Conservation (phyloP, 2,329 filamentous ascomycete genomes). For the Malbranchea zuffiana region DNA sequence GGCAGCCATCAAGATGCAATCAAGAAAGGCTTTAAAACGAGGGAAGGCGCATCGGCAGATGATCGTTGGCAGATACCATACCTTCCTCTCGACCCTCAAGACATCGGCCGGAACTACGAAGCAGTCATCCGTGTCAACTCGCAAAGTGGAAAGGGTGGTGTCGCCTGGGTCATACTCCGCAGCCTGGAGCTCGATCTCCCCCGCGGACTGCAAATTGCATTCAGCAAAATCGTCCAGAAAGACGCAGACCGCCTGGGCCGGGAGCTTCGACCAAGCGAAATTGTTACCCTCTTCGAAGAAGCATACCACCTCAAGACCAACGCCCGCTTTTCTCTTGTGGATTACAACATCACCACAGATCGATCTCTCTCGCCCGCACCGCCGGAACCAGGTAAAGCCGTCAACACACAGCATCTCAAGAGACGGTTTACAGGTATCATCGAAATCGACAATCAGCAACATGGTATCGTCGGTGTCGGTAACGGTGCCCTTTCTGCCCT, state of each 20-base stretch:
- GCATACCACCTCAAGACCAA: slow-evolving; percentile 78
- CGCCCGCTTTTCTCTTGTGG: slow-evolving; percentile 73
- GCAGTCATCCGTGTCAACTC: slow-evolving; percentile 97
- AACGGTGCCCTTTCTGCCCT: slow-evolving; percentile 86
- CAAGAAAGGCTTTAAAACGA: slow-evolving; percentile 67
- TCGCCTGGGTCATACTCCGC: slow-evolving; percentile 85
- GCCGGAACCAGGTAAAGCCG: slow-evolving; percentile 56
- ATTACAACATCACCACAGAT: slow-evolving; percentile 84
- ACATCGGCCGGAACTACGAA: slow-evolving; percentile 95
- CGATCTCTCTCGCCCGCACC: slow-evolving; percentile 65
- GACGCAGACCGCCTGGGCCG: slow-evolving; percentile 69
- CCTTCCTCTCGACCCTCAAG: slow-evolving; percentile 80
- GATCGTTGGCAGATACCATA: slow-evolving; percentile 79
- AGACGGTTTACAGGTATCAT: slow-evolving; percentile 79
- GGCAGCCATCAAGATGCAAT: slow-evolving; percentile 93
- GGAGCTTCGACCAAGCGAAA: slow-evolving; percentile 74
- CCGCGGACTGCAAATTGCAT: slow-evolving; percentile 81
- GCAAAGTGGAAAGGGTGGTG: slow-evolving; percentile 87
- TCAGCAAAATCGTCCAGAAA: slow-evolving; percentile 75
- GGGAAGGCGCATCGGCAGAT: slow-evolving; percentile 54
- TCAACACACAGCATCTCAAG: slow-evolving; percentile 65
- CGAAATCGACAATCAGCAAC: slow-evolving; percentile 68
- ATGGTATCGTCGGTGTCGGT: slow-evolving; percentile 65
- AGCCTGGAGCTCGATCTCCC: slow-evolving; percentile 86
- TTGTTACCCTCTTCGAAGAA: slow-evolving; percentile 74